Evolutionary conservation across 495 filamentous ascomycete species (phyloP), one percentile per base, ranked within the genome.

Genomic region (Talaromyces thailandensis): DNA sequence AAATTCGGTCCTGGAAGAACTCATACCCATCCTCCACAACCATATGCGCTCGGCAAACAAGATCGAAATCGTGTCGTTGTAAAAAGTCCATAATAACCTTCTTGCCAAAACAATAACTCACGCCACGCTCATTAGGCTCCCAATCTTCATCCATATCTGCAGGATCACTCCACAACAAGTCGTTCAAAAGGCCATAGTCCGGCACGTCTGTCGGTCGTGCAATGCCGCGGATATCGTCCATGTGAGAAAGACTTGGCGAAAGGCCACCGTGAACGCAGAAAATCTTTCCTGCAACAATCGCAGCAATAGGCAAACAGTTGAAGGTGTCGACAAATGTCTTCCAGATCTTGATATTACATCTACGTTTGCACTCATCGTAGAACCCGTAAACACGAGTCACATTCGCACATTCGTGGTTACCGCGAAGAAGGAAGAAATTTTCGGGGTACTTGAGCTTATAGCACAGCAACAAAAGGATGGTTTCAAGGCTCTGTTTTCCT

Each of bases 301-400:
- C 83, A 31, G 94, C 94, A 67, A 99, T 97, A 0, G 95, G 94
- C 16, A 99, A 84, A 26, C 86, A 89, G 72, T 99, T 98, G 80
- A 99, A 99, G n/a, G 91, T 95, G 71, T 99, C 94, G 53, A 98
- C 84, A 71, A 99, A 99, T 0, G 90, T 93, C 81, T 98, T 99
- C 94, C 94, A 99, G 59, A 96, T 85, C 78, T 99, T 98, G 71
- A 98, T 89, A 71, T 96, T 98, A 78, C 91, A 96, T 62, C 94
- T 82, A 66, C 94, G 84, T 75, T 99, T 99, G 82, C 94, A 99
- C 68, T 99, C 94, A 69, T 99, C 94, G 78, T 99, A 99, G 73
- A 99, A 99, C 11, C 94, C 94, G 72, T 99, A 98, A 25, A 99
- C 94, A 40, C 94, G 84, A 21, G 94, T 99, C 43, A 99, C 93